A percentile compares a stretch with the other conserved stretches of the same genome.
phyloP scores from a whole-genome alignment of 305 asterid genomes.

The Fraxinus sp. region DNA sequence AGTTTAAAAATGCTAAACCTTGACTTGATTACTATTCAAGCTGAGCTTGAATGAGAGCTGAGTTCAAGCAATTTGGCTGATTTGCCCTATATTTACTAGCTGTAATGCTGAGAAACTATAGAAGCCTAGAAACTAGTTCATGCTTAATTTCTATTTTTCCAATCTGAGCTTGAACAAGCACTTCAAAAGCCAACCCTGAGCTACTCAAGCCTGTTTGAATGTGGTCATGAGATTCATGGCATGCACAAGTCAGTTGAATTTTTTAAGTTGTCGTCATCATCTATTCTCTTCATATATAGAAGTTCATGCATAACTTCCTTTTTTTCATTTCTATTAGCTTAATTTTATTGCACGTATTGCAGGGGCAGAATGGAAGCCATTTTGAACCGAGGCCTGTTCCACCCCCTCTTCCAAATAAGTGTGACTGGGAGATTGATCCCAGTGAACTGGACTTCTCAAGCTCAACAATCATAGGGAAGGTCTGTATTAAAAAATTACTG shows the following conservation, averaged over 20 bases:
- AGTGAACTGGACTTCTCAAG: conserved; percentile 80
- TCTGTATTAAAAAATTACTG: conserved; percentile 30
- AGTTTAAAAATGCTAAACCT: not conserved
- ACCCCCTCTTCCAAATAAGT: conserved; percentile 92
- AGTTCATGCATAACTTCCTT: not conserved
- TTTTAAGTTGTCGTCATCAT: not conserved
- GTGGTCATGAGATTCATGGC: not conserved
- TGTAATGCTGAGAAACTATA: not conserved
- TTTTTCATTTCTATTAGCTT: conserved; percentile 15
- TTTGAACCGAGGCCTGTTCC: conserved; percentile 90
- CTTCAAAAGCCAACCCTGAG: not conserved
- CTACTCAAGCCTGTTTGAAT: conserved; percentile 1
- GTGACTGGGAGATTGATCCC: conserved; percentile 99
- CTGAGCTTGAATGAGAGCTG: not conserved
- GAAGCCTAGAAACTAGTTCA: not conserved
- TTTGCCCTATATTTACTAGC: not conserved
- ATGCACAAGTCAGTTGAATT: conserved; percentile 8
- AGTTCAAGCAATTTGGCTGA: not conserved
- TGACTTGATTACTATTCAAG: not conserved
- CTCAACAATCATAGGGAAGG: conserved; percentile 80
- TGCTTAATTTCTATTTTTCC: not conserved
- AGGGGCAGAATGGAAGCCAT: conserved; percentile 99
- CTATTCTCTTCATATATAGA: not conserved
- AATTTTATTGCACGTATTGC: conserved; percentile 27
- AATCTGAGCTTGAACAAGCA: not conserved